Conservation (phyloP, 2,329 filamentous ascomycete species). For the Neobulgaria alba region DNA sequence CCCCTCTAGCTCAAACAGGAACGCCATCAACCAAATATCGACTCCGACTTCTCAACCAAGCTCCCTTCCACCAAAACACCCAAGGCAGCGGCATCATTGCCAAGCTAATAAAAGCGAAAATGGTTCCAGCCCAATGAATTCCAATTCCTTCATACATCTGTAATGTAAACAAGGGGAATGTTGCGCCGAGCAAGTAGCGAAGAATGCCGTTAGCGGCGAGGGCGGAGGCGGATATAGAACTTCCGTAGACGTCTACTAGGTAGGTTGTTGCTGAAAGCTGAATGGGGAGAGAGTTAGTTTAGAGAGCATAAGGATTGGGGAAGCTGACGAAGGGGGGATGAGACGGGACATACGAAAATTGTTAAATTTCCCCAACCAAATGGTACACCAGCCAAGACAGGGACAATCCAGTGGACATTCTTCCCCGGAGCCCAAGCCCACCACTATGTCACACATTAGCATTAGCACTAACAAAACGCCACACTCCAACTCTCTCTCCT, state of each 20-base stretch:
- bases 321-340: neutral
- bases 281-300: neutral
- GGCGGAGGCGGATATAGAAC: conserved; percentile 19
- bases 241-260: conserved; percentile 21
- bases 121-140: conserved; percentile 34
- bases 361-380: conserved; percentile 53
- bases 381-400: conserved; percentile 21
- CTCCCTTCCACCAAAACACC: conserved; percentile 34
- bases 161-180: conserved; percentile 31
- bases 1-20: no score
- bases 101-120: conserved; percentile 35
- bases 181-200: conserved; percentile 20
- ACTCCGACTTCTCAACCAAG: conserved; percentile 28
- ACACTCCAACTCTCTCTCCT: no score
- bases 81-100: conserved; percentile 37
- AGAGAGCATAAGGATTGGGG: neutral
- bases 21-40: no score
- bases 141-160: conserved; percentile 38
- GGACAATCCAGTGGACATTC: conserved; percentile 24
- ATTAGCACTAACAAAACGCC: no score
- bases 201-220: conserved; percentile 24
- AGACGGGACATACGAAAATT: conserved; percentile 40
- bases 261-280: conserved; percentile 21
- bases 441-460: no score
- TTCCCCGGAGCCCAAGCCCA: conserved; percentile 15